Evolutionary conservation across 306 rosid species (phyloP), one percentile per base, ranked within the genome.

Genomic region (Cercis canadensis): DNA sequence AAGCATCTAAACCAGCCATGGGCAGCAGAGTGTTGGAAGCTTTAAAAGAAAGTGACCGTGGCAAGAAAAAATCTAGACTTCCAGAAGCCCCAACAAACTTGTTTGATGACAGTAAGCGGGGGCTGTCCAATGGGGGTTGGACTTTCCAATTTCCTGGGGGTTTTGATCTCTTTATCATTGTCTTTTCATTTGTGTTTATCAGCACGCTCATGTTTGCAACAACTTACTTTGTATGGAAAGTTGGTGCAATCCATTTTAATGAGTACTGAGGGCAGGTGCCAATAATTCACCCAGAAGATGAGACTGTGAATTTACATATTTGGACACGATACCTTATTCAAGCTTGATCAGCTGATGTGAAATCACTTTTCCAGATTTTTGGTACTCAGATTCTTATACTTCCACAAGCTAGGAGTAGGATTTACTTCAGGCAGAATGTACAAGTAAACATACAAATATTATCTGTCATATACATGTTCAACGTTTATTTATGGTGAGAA

Each of bases 231-330:
- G 98, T 93, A 68, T 93, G 98, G 98, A 93, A 90, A 84, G 89
- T 86, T 62, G 97, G 98, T 69, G 98, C 97, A 61, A 93, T 93
- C 80, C 97, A 93, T 87, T 93, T 93, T 72, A 93, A 90, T 69
- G 98, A 93, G 78, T 82, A 81, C 66, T 92, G 78, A 90, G 75
- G 55, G 70, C 66, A 44, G 76, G 29, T 74, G 60, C 21, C 33
- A 31, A 31, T 19, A 57, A n/a, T 70, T 57, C 40, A 50, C 70
- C 70, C 65, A 18, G 58, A 14, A 12, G 43, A 37, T 0, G 17
- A 32, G 68, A 46, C 18, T 59, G 53, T 55, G 69, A 65, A 34
- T 60, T n/a, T n/a, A n/a, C n/a, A n/a, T n/a, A n/a, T n/a, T 53
- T 51, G 57, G 40, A 59, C 57, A 61, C 67, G 69, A 62, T 73